Evolutionary conservation across 441 rosid genomes (phyloP), one percentile per base, ranked within the genome.

Genomic region (Populus hybrid): DNA sequence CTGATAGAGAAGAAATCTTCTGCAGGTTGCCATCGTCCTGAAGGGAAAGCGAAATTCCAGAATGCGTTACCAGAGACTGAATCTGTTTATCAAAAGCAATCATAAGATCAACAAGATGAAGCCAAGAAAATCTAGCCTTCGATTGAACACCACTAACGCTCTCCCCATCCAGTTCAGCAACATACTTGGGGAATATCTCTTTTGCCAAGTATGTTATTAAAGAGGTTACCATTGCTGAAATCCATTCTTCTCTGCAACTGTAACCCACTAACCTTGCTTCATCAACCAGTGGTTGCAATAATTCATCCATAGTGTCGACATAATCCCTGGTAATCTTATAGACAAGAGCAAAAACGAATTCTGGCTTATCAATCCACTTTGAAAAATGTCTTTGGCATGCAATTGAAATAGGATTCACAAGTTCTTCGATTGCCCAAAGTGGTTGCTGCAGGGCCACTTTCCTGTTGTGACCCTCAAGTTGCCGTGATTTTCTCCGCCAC

Each of bases 371-470:
- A 18, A 74, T 79, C 97, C 98, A 95, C 82, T 92, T 90, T 65
- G 89, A 71, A 81, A 95, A 95, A 83, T 95, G 91, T 10, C 75
- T 82, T 38, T 92, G 97, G 67, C 89, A 91, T 64, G 95, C 87
- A 82, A 95, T 79, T 7, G 90, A 86, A 70, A 94, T 76, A 80
- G 99, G 99, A 74, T 87, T 95, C 67, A 89, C 98, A 70, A 95
- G 90, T 89, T 95, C 98, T 86, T 92, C 97, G 82, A 94, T 86
- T 76, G 95, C 99, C 97, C 99, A 95, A 66, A 95, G 93, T 75
- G 98, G 96, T 78, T 93, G 98, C 67, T 83, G 90, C 53, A 91
- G 83, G 80, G 93, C 88, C 71, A 81, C 84, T 82, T 92, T 93
- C 74, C 82, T 82, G 80, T 88, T 84, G 71, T 79, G 86, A 76